Evolutionary conservation across 108 stramenopile genomes (phyloP).

Genomic region (Nitzschia inconspicua): DNA sequence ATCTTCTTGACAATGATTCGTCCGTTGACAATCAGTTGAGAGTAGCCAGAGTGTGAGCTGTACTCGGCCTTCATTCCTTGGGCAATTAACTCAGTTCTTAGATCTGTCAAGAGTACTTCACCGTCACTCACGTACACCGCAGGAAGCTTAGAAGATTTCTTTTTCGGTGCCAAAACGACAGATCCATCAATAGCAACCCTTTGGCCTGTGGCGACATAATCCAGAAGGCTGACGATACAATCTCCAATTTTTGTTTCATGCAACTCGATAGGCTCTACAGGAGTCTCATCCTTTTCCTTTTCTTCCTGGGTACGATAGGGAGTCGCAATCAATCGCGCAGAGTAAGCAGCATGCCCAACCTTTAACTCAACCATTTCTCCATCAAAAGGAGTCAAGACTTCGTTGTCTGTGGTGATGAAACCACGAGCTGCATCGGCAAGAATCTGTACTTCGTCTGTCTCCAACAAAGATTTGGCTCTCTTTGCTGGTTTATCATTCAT

Average conservation of each 20-base stretch:
- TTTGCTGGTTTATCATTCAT: not conserved
- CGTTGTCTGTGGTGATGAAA: constrained; percentile 11
- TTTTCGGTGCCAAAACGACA: constrained; percentile 74
- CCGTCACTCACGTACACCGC: constrained; percentile 75
- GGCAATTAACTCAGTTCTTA: constrained; percentile 79
- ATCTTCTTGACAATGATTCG: constrained; percentile 70
- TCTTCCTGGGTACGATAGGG: constrained; percentile 75
- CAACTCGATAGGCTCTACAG: constrained; percentile 54
- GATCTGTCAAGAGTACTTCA: constrained; percentile 85
- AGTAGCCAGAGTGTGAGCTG: constrained; percentile 66
- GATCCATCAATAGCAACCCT: constrained; percentile 83
- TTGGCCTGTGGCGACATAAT: constrained; percentile 82
- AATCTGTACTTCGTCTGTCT: constrained; percentile 49
- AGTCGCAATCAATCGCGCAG: constrained; percentile 73
- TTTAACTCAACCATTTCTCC: constrained; percentile 62
- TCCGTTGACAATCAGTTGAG: constrained; percentile 77
- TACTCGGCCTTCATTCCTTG: constrained; percentile 89
- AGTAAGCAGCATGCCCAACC: constrained; percentile 82
- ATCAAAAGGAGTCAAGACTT: constrained; percentile 51
- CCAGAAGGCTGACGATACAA: constrained; percentile 82
- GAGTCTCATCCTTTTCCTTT: constrained; percentile 37
- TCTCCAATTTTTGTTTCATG: constrained; percentile 74
- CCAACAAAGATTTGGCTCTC: not conserved
- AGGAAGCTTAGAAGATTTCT: not conserved
- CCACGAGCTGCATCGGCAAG: constrained; percentile 64